Evolutionary conservation across 257 asterid genomes (phyloP).

Genomic region (Salvia splendens): DNA sequence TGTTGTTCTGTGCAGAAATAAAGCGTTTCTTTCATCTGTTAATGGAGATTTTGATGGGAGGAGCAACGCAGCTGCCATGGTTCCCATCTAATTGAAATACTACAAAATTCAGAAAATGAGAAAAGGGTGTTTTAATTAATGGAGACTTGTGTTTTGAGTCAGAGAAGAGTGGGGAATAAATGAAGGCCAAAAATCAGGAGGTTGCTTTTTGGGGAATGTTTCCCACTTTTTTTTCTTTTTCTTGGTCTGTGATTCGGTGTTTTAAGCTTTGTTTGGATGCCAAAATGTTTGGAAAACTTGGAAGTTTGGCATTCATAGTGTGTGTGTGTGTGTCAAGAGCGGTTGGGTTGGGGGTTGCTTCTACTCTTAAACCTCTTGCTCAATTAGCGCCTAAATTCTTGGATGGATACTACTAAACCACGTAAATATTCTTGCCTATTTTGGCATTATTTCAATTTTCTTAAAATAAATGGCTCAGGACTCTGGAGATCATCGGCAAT

Average conservation of each 20-base stretch:
- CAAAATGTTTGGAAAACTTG: constrained; percentile 29
- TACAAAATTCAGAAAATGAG: background rate
- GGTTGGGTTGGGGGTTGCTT: constrained; percentile 26
- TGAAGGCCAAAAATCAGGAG: background rate
- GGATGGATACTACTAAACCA: constrained; percentile 32
- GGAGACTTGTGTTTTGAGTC: background rate
- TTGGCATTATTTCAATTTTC: background rate
- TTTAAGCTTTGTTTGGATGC: constrained; percentile 24
- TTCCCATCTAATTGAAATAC: constrained; percentile 41
- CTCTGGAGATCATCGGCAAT: too few species aligned
- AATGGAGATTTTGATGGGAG: constrained; percentile 50
- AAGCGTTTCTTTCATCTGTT: constrained; percentile 34
- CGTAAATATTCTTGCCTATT: background rate
- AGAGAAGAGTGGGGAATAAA: background rate
- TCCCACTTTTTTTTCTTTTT: constrained; percentile 8
- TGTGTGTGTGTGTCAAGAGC: constrained; percentile 12
- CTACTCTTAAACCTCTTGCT: background rate
- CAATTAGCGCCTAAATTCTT: background rate
- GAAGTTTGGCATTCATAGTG: constrained; percentile 19
- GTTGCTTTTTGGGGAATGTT: background rate
- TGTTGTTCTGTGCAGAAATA: constrained; percentile 42
- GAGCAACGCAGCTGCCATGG: constrained; percentile 45
- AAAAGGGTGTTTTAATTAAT: background rate
- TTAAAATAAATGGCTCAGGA: too few species aligned
- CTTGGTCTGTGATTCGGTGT: constrained; percentile 6